Percentiles rank a stretch among this genome's conserved stretches.
phyloP scores from a whole-genome alignment of 2,329 filamentous ascomycete genomes.

The Boeremia exigua region DNA sequence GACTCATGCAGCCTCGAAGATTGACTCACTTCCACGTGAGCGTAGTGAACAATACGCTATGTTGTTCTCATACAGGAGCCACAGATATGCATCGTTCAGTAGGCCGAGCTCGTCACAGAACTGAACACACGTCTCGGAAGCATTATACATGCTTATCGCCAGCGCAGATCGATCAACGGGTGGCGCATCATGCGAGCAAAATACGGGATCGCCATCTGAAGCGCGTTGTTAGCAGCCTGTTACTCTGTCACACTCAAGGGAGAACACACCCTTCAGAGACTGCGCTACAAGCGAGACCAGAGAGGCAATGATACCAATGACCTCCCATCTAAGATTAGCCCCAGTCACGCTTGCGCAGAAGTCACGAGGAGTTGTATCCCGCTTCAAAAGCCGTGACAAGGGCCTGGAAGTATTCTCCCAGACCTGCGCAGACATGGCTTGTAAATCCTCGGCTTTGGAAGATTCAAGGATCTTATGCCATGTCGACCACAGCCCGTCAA shows the following conservation, averaged over 20 bases:
- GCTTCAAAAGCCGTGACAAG: slow-evolving; percentile 38
- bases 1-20: neutral
- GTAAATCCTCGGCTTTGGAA: slow-evolving; percentile 39
- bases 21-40: slow-evolving; percentile 37
- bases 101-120: slow-evolving; percentile 43
- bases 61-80: slow-evolving; percentile 42
- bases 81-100: slow-evolving; percentile 44
- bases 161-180: slow-evolving; percentile 34
- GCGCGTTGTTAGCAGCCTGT: neutral
- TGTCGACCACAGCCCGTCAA: slow-evolving; percentile 30
- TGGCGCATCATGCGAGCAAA: slow-evolving; percentile 36
- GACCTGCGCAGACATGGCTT: slow-evolving; percentile 48
- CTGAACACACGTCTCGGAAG: slow-evolving; percentile 37
- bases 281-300: slow-evolving; percentile 47
- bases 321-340: slow-evolving; percentile 52
- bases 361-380: slow-evolving; percentile 47
- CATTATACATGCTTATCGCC: slow-evolving; percentile 33
- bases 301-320: slow-evolving; percentile 50
- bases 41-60: slow-evolving; percentile 34
- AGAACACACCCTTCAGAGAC: slow-evolving; percentile 32
- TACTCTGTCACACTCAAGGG: too few species aligned
- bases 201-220: slow-evolving; percentile 42
- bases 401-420: slow-evolving; percentile 52
- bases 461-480: slow-evolving; percentile 35
- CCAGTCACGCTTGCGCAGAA: slow-evolving; percentile 50